Evolutionary conservation across 23 red algal genomes (phyloP).

Genomic region (Porphyridium purpureum): DNA sequence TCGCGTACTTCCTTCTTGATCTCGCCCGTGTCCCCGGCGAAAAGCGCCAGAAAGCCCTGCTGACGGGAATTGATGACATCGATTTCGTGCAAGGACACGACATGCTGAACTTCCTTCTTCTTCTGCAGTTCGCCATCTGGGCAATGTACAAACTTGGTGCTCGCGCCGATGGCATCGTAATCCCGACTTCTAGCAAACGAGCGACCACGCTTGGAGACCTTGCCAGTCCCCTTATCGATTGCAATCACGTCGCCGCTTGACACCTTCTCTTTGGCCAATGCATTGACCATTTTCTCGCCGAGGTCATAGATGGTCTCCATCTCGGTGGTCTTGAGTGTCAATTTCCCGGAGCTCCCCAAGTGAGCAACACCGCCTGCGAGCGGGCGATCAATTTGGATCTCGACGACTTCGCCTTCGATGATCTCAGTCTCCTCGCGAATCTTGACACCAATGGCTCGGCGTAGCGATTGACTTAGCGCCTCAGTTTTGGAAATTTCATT

Average conservation of each 20-base stretch:
- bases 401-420: slow-evolving; percentile 97
- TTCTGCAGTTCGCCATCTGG: slow-evolving; percentile 95
- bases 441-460: slow-evolving; percentile 71
- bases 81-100: slow-evolving; percentile 94
- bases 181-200: slow-evolving; percentile 78
- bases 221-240: slow-evolving; percentile 96
- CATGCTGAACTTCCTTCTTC: slow-evolving; percentile 68
- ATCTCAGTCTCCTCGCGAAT: slow-evolving; percentile 96
- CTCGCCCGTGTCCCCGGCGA: slow-evolving; percentile 95
- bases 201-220: slow-evolving; percentile 71
- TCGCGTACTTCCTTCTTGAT: slow-evolving; percentile 91
- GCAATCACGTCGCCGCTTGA: slow-evolving; percentile 80
- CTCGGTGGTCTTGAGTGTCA: slow-evolving; percentile 97
- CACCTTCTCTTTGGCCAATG: slow-evolving; percentile 61
- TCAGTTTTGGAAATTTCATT: slow-evolving; percentile 99
- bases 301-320: slow-evolving; percentile 99
- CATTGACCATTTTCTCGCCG: slow-evolving; percentile 84
- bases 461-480: slow-evolving; percentile 73
- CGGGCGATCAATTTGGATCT: slow-evolving; percentile 79
- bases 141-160: slow-evolving; percentile 60
- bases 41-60: slow-evolving; percentile 94
- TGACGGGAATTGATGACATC: slow-evolving; percentile 99
- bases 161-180: slow-evolving; percentile 83
- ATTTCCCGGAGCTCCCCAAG: slow-evolving; percentile 22
- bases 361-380: slow-evolving; percentile 1